Evolutionary conservation across 768 basidiomycete species (phyloP).

Genomic region (Lyophyllum semitale): DNA sequence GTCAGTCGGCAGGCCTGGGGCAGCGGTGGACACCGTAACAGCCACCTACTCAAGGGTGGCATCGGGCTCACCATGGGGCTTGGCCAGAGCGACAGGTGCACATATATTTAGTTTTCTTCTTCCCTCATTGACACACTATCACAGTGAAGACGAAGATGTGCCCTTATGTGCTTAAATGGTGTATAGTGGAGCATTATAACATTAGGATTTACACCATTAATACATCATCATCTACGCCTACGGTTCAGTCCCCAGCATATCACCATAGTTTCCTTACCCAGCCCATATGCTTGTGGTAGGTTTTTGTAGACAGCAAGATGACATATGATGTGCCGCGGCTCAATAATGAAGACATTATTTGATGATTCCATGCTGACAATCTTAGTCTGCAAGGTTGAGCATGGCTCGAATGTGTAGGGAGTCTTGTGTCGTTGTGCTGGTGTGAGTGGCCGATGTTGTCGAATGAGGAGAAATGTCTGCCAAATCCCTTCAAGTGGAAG

Average conservation of each 20-base stretch:
- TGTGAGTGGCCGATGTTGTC: neutral
- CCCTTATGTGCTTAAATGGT: too few species aligned
- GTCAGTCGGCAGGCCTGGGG: too few species aligned
- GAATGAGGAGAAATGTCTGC: neutral
- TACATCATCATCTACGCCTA: neutral
- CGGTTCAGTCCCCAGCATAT: neutral
- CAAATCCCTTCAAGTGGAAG: slow-evolving; percentile 1
- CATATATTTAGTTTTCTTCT: too few species aligned
- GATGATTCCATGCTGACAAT: neutral
- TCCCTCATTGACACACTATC: too few species aligned
- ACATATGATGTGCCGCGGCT: slow-evolving; percentile 1
- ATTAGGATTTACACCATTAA: neutral
- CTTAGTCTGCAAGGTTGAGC: neutral
- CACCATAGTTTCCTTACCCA: neutral
- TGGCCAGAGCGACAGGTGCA: too few species aligned
- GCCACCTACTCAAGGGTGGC: too few species aligned
- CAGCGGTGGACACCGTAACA: too few species aligned
- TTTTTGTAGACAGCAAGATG: neutral
- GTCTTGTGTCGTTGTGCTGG: neutral
- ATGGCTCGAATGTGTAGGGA: neutral
- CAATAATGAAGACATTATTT: neutral
- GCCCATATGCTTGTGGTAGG: neutral
- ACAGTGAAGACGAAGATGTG: too few species aligned
- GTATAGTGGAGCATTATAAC: too few species aligned
- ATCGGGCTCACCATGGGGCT: too few species aligned